phyloP scores from a whole-genome alignment of 75 land plant species.

The Pseudotsuga menziesii region DNA sequence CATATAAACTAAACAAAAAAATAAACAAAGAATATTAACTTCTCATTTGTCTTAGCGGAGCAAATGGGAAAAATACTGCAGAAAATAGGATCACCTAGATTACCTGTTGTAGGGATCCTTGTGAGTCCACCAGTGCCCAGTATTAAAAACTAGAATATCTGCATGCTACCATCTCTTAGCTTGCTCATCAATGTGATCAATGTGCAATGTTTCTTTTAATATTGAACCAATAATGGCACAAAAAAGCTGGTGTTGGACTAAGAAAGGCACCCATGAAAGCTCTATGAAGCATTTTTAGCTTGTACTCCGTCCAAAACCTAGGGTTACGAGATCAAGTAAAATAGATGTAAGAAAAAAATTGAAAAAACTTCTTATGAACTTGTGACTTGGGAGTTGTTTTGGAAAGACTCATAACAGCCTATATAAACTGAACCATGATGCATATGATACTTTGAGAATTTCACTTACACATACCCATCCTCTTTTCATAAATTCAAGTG shows the following conservation, averaged over 20 bases:
- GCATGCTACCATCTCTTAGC: slow-evolving; percentile 48
- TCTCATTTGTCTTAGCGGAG: no score
- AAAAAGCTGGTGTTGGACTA: slow-evolving; percentile 55
- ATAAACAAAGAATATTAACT: background rate
- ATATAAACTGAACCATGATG: no score
- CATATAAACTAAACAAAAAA: slow-evolving; percentile 14
- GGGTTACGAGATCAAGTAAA: background rate
- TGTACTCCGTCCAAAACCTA: slow-evolving; percentile 8
- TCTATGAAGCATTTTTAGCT: slow-evolving; percentile 67
- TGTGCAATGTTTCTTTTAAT: slow-evolving; percentile 45
- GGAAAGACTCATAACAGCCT: no score
- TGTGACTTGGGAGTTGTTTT: no score
- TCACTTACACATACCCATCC: no score
- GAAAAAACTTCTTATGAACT: background rate
- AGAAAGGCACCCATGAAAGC: slow-evolving; percentile 69
- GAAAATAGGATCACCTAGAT: slow-evolving; percentile 17
- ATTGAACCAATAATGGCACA: slow-evolving; percentile 28
- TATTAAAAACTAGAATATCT: slow-evolving; percentile 62
- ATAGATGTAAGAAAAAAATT: background rate
- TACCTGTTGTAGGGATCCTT: slow-evolving; percentile 35
- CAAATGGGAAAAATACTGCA: background rate
- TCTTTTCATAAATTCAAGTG: no score
- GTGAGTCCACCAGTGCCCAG: slow-evolving; percentile 73
- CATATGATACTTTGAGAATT: no score
- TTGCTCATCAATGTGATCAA: slow-evolving; percentile 45